Percentiles rank a stretch among this genome's conserved stretches.
Conservation (phyloP, 164 flowering plant species). For the Umbellularia californica region DNA sequence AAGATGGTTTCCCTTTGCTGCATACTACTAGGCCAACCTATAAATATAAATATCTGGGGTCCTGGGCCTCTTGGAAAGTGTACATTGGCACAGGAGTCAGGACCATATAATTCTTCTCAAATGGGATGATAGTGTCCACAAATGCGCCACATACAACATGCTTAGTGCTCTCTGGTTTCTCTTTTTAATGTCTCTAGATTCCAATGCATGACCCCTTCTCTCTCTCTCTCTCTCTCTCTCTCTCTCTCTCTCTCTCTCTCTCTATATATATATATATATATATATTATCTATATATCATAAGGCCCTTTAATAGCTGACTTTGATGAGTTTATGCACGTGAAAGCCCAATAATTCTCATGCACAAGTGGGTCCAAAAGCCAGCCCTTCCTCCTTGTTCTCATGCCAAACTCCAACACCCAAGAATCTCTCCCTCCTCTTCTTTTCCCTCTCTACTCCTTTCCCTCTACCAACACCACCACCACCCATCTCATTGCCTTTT, state of each 20-base stretch:
- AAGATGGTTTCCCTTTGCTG: too few relatives aligned
- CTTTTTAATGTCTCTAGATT: too few relatives aligned
- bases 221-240: constrained; percentile 7
- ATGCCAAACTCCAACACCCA: constrained; percentile 49
- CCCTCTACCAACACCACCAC: constrained; percentile 13
- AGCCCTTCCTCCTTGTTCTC: constrained; percentile 60
- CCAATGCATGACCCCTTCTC: neutral
- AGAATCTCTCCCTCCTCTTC: constrained; percentile 35
- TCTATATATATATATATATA: too few relatives aligned
- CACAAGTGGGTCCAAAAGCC: constrained; percentile 61
- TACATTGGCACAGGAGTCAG: too few relatives aligned
- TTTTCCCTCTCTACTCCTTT: constrained; percentile 11
- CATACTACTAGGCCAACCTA: too few relatives aligned
- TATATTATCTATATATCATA: neutral
- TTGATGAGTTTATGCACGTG: constrained; percentile 48
- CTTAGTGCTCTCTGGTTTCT: neutral
- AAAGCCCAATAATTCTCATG: constrained; percentile 77
- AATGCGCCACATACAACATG: too few relatives aligned
- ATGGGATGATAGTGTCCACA: too few relatives aligned
- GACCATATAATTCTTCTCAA: too few relatives aligned
- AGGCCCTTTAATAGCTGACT: constrained; percentile 4
- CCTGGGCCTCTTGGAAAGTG: too few relatives aligned
- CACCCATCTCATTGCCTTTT: constrained; percentile 3
- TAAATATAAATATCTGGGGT: too few relatives aligned
- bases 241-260: neutral